Percentiles rank a stretch among this genome's conserved stretches.
Evolutionary conservation across 2,329 filamentous ascomycete species (phyloP).

Genomic region (Venturia asperata): DNA sequence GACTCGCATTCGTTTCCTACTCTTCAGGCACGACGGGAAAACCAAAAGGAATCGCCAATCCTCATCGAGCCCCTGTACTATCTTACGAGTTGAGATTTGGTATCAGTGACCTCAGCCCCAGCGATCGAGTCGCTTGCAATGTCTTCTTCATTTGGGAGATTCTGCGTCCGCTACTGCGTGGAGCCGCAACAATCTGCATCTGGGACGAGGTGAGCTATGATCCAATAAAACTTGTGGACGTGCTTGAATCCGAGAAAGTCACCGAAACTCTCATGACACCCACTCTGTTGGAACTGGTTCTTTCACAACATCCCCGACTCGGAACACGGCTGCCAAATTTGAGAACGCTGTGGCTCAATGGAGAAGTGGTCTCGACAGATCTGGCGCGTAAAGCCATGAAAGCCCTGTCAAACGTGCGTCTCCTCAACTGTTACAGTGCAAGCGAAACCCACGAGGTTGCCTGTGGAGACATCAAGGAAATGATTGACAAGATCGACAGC

Average conservation of each 20-base stretch:
- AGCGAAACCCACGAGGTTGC: slow-evolving; percentile 78
- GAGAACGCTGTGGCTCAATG: slow-evolving; percentile 70
- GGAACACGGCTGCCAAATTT: slow-evolving; percentile 57
- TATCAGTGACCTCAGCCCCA: slow-evolving; percentile 60
- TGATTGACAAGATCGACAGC: slow-evolving; percentile 45
- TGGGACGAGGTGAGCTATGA: slow-evolving; percentile 74
- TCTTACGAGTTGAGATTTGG: slow-evolving; percentile 68
- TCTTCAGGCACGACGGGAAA: slow-evolving; percentile 71
- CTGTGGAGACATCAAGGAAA: slow-evolving; percentile 64
- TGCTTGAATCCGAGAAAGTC: slow-evolving; percentile 58
- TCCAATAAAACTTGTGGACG: slow-evolving; percentile 63
- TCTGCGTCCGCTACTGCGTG: slow-evolving; percentile 64
- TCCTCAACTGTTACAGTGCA: slow-evolving; percentile 76
- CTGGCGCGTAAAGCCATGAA: slow-evolving; percentile 61
- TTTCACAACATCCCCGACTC: slow-evolving; percentile 62
- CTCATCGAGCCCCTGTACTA: slow-evolving; percentile 63
- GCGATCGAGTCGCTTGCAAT: slow-evolving; percentile 78
- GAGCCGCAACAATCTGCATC: slow-evolving; percentile 67
- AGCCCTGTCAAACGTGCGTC: slow-evolving; percentile 59
- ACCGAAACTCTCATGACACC: slow-evolving; percentile 82
- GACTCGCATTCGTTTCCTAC: slow-evolving; percentile 73
- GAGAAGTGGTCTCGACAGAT: slow-evolving; percentile 74
- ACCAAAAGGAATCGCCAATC: slow-evolving; percentile 77
- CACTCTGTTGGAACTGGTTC: slow-evolving; percentile 66
- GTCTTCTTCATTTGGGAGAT: slow-evolving; percentile 87